A percentile compares a stretch with the other conserved stretches of the same genome.
Conservation (phyloP, 192 early-diverging fungal genomes). For the Entophlyctis helioformis region DNA sequence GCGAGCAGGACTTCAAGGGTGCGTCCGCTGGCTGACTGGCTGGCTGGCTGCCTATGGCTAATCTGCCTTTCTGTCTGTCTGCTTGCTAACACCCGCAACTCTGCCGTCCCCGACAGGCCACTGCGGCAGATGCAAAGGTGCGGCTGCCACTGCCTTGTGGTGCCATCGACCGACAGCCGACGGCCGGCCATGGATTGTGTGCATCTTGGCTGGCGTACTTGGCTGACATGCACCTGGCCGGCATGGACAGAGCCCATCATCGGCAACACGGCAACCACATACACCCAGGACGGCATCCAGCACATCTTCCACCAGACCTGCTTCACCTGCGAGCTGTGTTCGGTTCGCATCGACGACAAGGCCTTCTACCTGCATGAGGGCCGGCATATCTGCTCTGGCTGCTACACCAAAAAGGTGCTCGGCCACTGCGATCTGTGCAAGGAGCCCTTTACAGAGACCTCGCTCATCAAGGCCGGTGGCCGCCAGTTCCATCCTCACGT, state of each 20-base stretch:
- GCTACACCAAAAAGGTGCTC: constrained; percentile 9
- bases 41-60: too few relatives aligned
- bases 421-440: constrained; percentile 10
- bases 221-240: background rate
- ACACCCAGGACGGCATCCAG: constrained; percentile 1
- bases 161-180: too few relatives aligned
- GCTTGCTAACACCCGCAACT: too few relatives aligned
- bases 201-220: background rate
- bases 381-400: constrained; percentile 4
- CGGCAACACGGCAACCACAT: background rate
- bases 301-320: constrained; percentile 6
- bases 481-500: constrained; percentile 7
- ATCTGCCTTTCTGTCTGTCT: too few relatives aligned
- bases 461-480: constrained; percentile 1
- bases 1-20: constrained; percentile 3
- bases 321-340: constrained; percentile 4
- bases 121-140: too few relatives aligned
- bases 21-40: too few relatives aligned
- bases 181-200: too few relatives aligned
- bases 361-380: constrained; percentile 6
- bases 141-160: too few relatives aligned
- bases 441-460: constrained; percentile 1
- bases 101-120: too few relatives aligned
- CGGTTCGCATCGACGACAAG: background rate
- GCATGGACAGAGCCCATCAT: constrained; percentile 5